phyloP scores from a whole-genome alignment of 352 stramenopile genomes.

The Phytophthora foliorum region DNA sequence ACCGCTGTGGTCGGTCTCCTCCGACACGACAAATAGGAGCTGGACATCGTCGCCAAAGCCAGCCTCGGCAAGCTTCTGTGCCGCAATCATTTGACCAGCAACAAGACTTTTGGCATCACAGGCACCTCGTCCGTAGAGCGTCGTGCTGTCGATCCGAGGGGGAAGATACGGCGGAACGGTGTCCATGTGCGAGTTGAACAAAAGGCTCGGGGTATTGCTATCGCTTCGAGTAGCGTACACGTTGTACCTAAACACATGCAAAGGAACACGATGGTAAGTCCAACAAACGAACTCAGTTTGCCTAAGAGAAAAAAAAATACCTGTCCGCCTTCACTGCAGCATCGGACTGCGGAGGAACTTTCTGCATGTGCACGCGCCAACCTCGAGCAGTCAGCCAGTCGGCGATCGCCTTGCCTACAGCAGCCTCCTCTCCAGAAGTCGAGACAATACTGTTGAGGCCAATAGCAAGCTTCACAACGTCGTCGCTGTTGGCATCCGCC shows the following conservation, averaged over 20 bases:
- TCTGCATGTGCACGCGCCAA: conserved; percentile 83
- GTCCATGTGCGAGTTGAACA: conserved; percentile 92
- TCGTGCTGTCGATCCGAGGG: conserved; percentile 69
- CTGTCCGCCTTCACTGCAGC: conserved; percentile 66
- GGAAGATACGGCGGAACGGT: conserved; percentile 81
- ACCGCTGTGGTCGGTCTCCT: conserved; percentile 90
- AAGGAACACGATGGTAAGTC: conserved; percentile 7
- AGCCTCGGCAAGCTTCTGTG: conserved; percentile 69
- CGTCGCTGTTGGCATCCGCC: conserved; percentile 64
- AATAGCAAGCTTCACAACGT: conserved; percentile 71
- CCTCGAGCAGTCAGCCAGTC: conserved; percentile 72
- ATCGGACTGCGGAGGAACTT: conserved; percentile 70
- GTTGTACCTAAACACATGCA: conserved; percentile 61
- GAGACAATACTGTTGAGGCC: conserved; percentile 78
- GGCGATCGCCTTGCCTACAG: conserved; percentile 71
- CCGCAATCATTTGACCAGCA: conserved; percentile 84
- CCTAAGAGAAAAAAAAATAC: conserved; percentile 32
- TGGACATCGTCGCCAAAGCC: conserved; percentile 72
- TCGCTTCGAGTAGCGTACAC: conserved; percentile 74
- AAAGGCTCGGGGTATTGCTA: conserved; percentile 61
- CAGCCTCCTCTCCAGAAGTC: conserved; percentile 78
- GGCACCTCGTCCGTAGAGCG: conserved; percentile 80
- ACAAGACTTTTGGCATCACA: conserved; percentile 90
- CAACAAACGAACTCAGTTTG: not conserved
- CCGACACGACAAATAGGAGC: conserved; percentile 88